Percentiles rank a stretch among this genome's conserved stretches.
Conservation (phyloP, 257 asterid species). For the Ballota nigra region DNA sequence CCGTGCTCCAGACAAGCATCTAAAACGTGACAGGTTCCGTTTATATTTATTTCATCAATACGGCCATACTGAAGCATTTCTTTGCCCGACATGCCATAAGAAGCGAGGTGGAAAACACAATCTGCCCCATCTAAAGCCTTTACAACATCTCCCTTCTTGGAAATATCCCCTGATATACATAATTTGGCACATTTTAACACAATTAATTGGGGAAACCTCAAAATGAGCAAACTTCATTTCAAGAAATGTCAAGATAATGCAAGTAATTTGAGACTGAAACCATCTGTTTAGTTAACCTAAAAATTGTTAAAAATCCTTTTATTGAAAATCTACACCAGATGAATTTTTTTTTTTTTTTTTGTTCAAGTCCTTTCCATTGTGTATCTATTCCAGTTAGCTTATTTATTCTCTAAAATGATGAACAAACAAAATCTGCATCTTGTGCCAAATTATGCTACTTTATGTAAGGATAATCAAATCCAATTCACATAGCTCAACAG, state of each 20-base stretch:
- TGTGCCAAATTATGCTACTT: neutral
- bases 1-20: conserved; percentile 81
- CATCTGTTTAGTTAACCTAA: neutral
- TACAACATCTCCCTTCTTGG: conserved; percentile 57
- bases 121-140: conserved; percentile 71
- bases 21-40: conserved; percentile 76
- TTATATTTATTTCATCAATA: conserved; percentile 74
- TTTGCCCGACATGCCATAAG: conserved; percentile 96
- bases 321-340: neutral
- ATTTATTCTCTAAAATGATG: neutral
- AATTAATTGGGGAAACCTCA: neutral
- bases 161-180: conserved; percentile 59
- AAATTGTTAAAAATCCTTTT: too few relatives aligned
- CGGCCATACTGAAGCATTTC: conserved; percentile 91
- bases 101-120: conserved; percentile 96
- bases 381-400: too few relatives aligned
- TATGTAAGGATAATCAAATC: neutral
- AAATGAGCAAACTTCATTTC: neutral
- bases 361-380: too few relatives aligned
- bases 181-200: neutral
- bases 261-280: neutral
- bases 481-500: neutral
- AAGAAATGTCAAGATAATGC: conserved; percentile 1
- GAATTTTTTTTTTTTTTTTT: too few relatives aligned
- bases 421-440: neutral